phyloP scores from a whole-genome alignment of 164 flowering plant genomes.

The Malania oleifera region DNA sequence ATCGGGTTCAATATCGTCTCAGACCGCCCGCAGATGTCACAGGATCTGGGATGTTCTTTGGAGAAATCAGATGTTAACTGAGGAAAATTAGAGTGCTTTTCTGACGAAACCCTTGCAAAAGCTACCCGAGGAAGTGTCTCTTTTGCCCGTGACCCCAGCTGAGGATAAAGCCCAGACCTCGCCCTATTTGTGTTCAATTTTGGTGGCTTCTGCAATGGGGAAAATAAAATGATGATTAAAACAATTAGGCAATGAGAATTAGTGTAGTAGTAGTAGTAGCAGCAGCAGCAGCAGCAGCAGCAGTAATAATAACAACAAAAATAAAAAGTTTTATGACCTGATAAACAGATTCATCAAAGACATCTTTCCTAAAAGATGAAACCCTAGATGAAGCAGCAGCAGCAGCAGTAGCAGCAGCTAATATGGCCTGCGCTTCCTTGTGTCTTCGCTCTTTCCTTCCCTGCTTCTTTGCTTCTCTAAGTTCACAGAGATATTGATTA shows the following conservation, averaged over 20 bases:
- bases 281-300: not conserved
- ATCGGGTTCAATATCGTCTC: conserved; percentile 69
- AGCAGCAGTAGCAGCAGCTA: conserved; percentile 98
- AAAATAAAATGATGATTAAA: not conserved
- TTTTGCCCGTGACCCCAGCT: conserved; percentile 54
- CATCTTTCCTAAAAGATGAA: conserved; percentile 79
- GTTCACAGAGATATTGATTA: conserved; percentile 66
- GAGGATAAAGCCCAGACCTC: conserved; percentile 45
- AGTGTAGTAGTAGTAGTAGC: not conserved
- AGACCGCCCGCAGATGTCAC: conserved; percentile 81
- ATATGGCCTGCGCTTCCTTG: conserved; percentile 89
- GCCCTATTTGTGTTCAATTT: conserved; percentile 36
- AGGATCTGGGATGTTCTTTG: conserved; percentile 54
- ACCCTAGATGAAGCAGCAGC: conserved; percentile 89
- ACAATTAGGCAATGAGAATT: not conserved
- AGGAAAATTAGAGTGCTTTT: conserved; percentile 38
- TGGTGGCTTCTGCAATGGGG: conserved; percentile 32
- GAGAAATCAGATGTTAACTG: conserved; percentile 36
- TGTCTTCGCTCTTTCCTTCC: conserved; percentile 88
- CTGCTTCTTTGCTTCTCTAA: conserved; percentile 78
- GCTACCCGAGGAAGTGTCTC: conserved; percentile 55
- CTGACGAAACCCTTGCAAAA: conserved; percentile 42
- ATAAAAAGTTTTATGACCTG: conserved; percentile 32
- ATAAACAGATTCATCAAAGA: conserved; percentile 50
- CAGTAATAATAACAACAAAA: too few species aligned